Conservation (phyloP, 78 protist species). For the slime mould (Dictyostelium discoideum) region dicty_2.7 NC_007089.4:1888001-1888500, state of each 20-base stretch:
- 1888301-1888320: conserved; percentile 61
- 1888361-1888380: conserved; percentile 5
- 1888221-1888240: conserved; percentile 1
- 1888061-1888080: conserved; percentile 31
- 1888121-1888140: conserved; percentile 51
- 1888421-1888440: background rate
- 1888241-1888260: conserved; percentile 24
- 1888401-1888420: background rate
- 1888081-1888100: conserved; percentile 12
- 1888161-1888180: conserved; percentile 2
- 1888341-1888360: conserved; percentile 60
- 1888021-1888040: background rate
- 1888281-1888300: conserved; percentile 44
- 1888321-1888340: conserved; percentile 64
- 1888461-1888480: background rate
- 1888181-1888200: conserved; percentile 5
- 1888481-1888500: background rate
- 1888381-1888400: background rate
- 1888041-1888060: background rate
- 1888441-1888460: background rate
- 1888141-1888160: conserved; percentile 31
- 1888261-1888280: conserved; percentile 33
- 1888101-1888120: conserved; percentile 43
- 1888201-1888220: conserved; percentile 24
- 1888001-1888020: background rate